Evolutionary conservation across 106 monocot species (phyloP).

Genomic region (Platanthera zijinensis): DNA sequence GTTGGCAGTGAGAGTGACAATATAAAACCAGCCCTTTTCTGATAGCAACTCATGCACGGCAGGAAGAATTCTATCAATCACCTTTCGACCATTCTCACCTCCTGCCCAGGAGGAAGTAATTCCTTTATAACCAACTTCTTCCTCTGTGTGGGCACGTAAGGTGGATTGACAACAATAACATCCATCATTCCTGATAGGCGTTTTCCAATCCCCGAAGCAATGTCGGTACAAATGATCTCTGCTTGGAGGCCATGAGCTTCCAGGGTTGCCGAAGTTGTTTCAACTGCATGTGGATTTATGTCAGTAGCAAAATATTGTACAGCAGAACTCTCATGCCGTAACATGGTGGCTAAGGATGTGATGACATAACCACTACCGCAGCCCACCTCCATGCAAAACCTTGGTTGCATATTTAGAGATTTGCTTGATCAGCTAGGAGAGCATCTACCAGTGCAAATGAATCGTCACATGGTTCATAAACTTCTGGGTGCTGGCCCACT

Average conservation of each 20-base stretch:
- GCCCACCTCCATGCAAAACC: conserved; percentile 74
- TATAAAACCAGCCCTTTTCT: conserved; percentile 82
- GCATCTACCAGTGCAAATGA: conserved; percentile 93
- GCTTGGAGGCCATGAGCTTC: conserved; percentile 72
- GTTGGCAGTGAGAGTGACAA: conserved; percentile 78
- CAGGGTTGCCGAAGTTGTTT: conserved; percentile 50
- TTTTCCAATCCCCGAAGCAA: conserved; percentile 58
- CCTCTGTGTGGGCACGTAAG: conserved; percentile 89
- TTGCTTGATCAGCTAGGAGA: conserved; percentile 64
- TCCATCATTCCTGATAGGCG: conserved; percentile 70
- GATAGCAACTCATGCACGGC: conserved; percentile 59
- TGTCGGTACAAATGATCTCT: conserved; percentile 62
- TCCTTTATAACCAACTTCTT: conserved; percentile 68
- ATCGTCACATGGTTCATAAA: conserved; percentile 96
- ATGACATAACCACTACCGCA: conserved; percentile 89
- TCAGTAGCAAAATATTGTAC: conserved; percentile 77
- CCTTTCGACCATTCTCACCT: conserved; percentile 73
- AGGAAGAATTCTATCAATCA: conserved; percentile 84
- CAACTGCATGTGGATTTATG: conserved; percentile 67
- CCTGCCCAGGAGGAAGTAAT: conserved; percentile 90
- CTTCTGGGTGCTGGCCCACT: conserved; percentile 63
- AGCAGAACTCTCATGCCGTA: conserved; percentile 24
- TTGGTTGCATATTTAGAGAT: conserved; percentile 54
- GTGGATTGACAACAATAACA: conserved; percentile 87
- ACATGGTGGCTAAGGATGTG: conserved; percentile 86